These are phyloP conservation scores for Aspergillus fischeri DNA, from an alignment of 2,329 filamentous ascomycete species.

Conservation along the genomic window DNA sequence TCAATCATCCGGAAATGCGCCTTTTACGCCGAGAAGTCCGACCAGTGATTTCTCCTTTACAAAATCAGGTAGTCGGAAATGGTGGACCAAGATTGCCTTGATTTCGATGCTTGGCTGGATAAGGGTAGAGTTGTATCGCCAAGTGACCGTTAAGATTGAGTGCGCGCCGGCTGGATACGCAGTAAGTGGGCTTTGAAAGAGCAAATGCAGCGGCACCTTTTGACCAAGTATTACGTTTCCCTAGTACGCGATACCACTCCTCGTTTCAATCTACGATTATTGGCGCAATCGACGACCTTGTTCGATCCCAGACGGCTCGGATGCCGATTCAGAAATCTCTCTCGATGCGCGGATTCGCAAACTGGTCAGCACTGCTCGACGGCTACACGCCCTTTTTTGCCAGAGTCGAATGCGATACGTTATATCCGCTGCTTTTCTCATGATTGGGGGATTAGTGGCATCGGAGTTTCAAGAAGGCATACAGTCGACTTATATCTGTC, in stretches of 20 bases:
- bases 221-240: constrained; percentile 11
- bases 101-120: constrained; percentile 23
- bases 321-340: constrained; percentile 12
- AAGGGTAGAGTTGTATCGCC: constrained; percentile 40
- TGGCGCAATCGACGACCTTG: constrained; percentile 28
- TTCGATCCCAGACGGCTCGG: constrained; percentile 14
- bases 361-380: constrained; percentile 25
- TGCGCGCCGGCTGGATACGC: constrained; percentile 37
- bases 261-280: constrained; percentile 41
- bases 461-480: constrained; percentile 32
- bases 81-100: constrained; percentile 21
- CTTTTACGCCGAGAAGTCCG: constrained; percentile 3
- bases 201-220: not conserved
- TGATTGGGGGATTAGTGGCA: constrained; percentile 36
- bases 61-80: constrained; percentile 10
- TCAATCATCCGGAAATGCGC: constrained; percentile 14
- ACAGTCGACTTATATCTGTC: constrained; percentile 49
- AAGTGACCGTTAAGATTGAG: constrained; percentile 39
- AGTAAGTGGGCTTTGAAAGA: constrained; percentile 21
- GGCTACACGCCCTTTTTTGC: constrained; percentile 26
- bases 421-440: constrained; percentile 35
- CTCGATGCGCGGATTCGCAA: constrained; percentile 14
- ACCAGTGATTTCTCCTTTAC: constrained; percentile 3
- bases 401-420: constrained; percentile 36
- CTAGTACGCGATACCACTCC: constrained; percentile 38